Evolutionary conservation across 208 protist species (phyloP).

Genomic region (Crithidia brevicula): DNA sequence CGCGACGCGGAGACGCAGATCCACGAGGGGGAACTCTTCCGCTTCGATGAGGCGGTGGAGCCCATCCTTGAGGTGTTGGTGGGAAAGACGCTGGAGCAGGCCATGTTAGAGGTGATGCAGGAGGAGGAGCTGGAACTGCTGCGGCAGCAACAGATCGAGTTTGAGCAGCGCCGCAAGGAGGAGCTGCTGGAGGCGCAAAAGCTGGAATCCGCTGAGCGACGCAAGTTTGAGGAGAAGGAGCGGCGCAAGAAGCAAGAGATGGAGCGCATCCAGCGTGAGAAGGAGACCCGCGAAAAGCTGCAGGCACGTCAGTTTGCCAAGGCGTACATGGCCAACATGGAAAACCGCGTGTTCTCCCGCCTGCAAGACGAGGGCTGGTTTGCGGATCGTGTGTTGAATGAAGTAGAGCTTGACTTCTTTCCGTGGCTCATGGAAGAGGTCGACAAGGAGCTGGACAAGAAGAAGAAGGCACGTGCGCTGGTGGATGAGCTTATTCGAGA

Average conservation of each 20-base stretch:
- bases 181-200: conserved; percentile 96
- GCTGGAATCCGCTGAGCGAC: conserved; percentile 94
- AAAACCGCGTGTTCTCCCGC: conserved; percentile 90
- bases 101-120: conserved; percentile 98
- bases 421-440: conserved; percentile 93
- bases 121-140: conserved; percentile 97
- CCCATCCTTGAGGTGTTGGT: conserved; percentile 97
- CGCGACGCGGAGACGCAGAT: conserved; percentile 97
- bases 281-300: conserved; percentile 92
- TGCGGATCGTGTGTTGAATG: conserved; percentile 92
- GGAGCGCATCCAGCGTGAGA: conserved; percentile 90
- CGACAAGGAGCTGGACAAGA: conserved; percentile 83
- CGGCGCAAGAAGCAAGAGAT: conserved; percentile 94
- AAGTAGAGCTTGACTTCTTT: conserved; percentile 95
- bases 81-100: conserved; percentile 97
- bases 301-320: conserved; percentile 95
- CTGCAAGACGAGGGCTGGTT: conserved; percentile 96
- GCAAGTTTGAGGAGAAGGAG: conserved; percentile 97
- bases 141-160: conserved; percentile 94
- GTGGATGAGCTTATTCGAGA: conserved; percentile 90
- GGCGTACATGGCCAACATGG: conserved; percentile 92
- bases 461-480: conserved; percentile 70
- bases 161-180: conserved; percentile 95
- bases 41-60: conserved; percentile 97
- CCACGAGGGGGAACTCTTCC: conserved; percentile 96